Evolutionary conservation across 2,329 filamentous ascomycete genomes (phyloP).

Genomic region (Diaporthe amygdali): DNA sequence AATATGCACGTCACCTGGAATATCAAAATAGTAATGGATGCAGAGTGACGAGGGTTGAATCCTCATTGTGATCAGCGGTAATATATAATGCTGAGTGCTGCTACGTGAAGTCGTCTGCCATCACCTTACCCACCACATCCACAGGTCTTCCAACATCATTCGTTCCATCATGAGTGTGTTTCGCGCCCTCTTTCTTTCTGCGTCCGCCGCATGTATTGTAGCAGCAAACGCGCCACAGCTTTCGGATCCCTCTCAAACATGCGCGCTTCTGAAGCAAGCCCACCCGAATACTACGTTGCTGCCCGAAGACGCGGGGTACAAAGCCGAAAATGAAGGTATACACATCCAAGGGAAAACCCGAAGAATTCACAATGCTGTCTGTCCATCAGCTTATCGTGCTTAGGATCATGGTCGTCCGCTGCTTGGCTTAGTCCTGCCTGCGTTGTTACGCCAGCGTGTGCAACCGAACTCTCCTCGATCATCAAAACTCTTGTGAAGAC

Average conservation of each 20-base stretch:
- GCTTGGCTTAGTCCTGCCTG: conserved; percentile 29
- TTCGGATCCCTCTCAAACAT: background rate
- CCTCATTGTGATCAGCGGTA: background rate
- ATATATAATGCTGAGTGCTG: background rate
- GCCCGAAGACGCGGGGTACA: background rate
- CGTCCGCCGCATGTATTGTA: background rate
- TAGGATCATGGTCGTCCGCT: background rate
- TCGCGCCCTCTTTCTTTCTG: background rate
- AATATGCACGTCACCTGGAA: background rate
- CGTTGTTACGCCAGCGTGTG: conserved; percentile 32
- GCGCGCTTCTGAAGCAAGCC: background rate
- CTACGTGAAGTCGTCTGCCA: background rate
- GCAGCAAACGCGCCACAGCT: background rate
- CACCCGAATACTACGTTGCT: background rate
- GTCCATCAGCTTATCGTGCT: background rate
- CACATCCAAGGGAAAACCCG: background rate
- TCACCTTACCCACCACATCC: background rate
- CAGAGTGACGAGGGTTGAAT: background rate
- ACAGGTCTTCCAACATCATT: background rate
- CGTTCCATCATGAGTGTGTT: conserved; percentile 2
- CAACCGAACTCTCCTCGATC: conserved; percentile 1
- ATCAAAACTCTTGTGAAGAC: conserved; percentile 29
- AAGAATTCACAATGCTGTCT: too few relatives aligned
- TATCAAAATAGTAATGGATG: background rate
- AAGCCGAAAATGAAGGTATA: background rate